phyloP scores from a whole-genome alignment of 192 early-diverging fungal genomes.

The Coemansia umbellata region DNA sequence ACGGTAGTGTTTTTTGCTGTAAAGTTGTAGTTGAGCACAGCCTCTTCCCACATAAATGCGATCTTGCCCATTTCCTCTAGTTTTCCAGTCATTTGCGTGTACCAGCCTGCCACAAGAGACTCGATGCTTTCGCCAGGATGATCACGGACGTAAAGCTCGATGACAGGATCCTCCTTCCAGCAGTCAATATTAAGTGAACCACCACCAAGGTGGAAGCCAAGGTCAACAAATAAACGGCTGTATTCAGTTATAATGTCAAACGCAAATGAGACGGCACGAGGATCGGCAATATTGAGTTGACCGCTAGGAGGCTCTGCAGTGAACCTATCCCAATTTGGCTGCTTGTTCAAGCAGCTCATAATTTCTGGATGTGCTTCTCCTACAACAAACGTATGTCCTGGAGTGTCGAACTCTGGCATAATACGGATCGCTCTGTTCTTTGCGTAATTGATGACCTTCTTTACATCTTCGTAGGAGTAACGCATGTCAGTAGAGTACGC shows the following conservation, averaged over 20 bases:
- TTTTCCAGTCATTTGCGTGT: slow-evolving; percentile 43
- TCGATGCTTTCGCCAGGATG: slow-evolving; percentile 47
- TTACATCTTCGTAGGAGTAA: slow-evolving; percentile 70
- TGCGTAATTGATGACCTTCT: slow-evolving; percentile 68
- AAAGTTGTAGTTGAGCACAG: slow-evolving; percentile 54
- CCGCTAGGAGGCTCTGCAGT: slow-evolving; percentile 72
- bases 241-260: slow-evolving; percentile 65
- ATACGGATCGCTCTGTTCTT: slow-evolving; percentile 73
- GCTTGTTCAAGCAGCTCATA: slow-evolving; percentile 58
- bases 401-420: slow-evolving; percentile 88
- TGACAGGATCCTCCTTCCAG: slow-evolving; percentile 55
- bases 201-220: slow-evolving; percentile 67
- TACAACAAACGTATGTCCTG: slow-evolving; percentile 63
- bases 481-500: slow-evolving; percentile 63
- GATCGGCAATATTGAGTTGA: slow-evolving; percentile 68
- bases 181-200: slow-evolving; percentile 69
- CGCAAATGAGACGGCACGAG: slow-evolving; percentile 64
- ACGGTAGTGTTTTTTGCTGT: slow-evolving; percentile 57
- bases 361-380: slow-evolving; percentile 57
- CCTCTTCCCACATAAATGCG: slow-evolving; percentile 71
- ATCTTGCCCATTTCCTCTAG: slow-evolving; percentile 58
- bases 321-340: slow-evolving; percentile 61
- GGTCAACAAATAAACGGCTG: slow-evolving; percentile 63
- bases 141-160: slow-evolving; percentile 45
- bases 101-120: slow-evolving; percentile 30